Evolutionary conservation across 129 eudicot genomes (phyloP).

Genomic region (Silybum marianum): DNA sequence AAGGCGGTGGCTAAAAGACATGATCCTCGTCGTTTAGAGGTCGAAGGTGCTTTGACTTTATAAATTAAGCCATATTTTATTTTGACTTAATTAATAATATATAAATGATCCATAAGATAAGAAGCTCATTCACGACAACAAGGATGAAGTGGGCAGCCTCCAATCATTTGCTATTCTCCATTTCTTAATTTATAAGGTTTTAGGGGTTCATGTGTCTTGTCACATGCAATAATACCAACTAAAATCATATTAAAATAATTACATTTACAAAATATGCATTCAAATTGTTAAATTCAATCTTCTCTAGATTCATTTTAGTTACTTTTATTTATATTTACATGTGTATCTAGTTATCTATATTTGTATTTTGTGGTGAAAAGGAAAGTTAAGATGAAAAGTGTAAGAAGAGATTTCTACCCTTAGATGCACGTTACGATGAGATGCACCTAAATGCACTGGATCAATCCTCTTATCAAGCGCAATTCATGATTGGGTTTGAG

Average conservation of each 20-base stretch:
- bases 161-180: conserved; percentile 22
- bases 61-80: background rate
- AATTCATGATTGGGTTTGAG: too few species aligned
- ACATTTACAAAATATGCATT: background rate
- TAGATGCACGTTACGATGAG: too few species aligned
- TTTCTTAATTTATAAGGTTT: background rate
- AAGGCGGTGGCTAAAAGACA: conserved; percentile 37
- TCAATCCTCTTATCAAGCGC: too few species aligned
- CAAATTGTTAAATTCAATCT: background rate
- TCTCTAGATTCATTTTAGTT: background rate
- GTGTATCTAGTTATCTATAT: too few species aligned
- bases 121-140: conserved; percentile 33
- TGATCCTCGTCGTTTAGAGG: conserved; percentile 12
- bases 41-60: conserved; percentile 6
- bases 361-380: too few species aligned
- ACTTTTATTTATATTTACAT: too few species aligned
- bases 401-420: too few species aligned
- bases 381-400: too few species aligned
- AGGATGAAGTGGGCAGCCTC: conserved; percentile 26
- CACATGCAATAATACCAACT: background rate
- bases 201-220: conserved; percentile 14
- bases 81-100: conserved; percentile 5
- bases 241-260: background rate
- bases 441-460: too few species aligned
- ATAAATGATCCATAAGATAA: background rate